Conservation (phyloP, 2,329 filamentous ascomycete species). For the Cucurbitaria berberidis region DNA sequence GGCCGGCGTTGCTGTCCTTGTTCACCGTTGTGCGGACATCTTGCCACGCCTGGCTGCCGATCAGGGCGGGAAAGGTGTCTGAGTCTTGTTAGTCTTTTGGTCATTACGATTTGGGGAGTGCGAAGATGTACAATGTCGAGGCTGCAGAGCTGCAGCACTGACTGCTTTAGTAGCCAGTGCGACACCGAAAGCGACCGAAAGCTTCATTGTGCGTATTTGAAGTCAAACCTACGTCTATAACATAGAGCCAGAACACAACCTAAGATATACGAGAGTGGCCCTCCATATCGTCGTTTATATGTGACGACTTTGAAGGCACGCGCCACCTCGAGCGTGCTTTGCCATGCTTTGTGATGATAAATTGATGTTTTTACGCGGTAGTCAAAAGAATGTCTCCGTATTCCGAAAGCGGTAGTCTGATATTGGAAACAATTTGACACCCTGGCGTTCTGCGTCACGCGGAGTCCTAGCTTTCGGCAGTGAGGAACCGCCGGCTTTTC, state of each 20-base stretch:
- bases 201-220: conserved; percentile 28
- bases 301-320: not conserved
- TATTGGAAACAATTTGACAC: conserved; percentile 30
- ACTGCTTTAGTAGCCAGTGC: conserved; percentile 25
- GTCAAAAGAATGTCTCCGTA: conserved; percentile 22
- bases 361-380: conserved; percentile 32
- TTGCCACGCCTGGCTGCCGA: conserved; percentile 6
- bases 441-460: conserved; percentile 23
- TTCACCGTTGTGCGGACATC: conserved; percentile 14
- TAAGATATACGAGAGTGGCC: not conserved
- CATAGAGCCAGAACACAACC: not conserved
- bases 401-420: conserved; percentile 26
- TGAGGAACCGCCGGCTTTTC: conserved; percentile 16
- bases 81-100: not conserved
- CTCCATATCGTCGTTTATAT: conserved; percentile 5
- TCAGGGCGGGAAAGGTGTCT: conserved; percentile 17
- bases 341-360: conserved; percentile 14
- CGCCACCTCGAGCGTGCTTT: conserved; percentile 1
- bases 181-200: conserved; percentile 26
- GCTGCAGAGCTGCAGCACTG: conserved; percentile 31
- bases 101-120: conserved; percentile 10
- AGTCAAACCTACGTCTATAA: not conserved
- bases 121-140: conserved; percentile 24
- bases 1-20: conserved; percentile 21
- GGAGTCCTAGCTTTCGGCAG: conserved; percentile 31